Evolutionary conservation across 75 land plant species (phyloP), one percentile per base, ranked within the genome.

Genomic region (Chamaecyparis obtusa): DNA sequence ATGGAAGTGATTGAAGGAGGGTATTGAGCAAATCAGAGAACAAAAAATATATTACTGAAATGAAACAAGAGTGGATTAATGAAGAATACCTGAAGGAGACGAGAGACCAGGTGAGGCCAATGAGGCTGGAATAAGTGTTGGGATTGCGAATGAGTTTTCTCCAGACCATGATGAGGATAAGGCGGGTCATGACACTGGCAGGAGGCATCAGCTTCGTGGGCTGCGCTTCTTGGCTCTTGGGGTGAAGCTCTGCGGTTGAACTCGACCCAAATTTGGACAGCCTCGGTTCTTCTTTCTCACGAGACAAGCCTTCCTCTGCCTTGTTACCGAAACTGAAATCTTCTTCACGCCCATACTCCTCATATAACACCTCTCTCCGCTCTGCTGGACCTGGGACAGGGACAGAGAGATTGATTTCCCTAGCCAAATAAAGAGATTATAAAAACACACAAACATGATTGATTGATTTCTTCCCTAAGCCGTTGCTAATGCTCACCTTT

Each of bases 91-190:
- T 90, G 90, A 91, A 97, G n/a, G 97, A 72, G 72, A 97, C 69
- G 72, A 97, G 93, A 27, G 98, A 93, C 98, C 99, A 97, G 82
- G 90, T 86, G 21, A 97, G 88, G 1, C 99, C 99, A 54, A 97
- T 90, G 80, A 97, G 88, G 79, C 96, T 95, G 17, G 99, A 97
- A 46, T 97, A 97, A 14, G 99, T 97, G 89, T 97, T 97, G 24
- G 99, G 99, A 81, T 97, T 97, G 39, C 99, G 93, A 83, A 97
- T 89, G 81, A 97, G 96, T 84, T 97, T 97, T 48, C 98, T 87
- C 93, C 95, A 93, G 10, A 95, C 97, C 98, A 97, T 97, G 91
- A 93, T 93, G 82, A 95, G 86, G 86, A 97, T 97, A 43, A 97
- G 91, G 72, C 94, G 89, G n/a, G 93, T 94, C 98, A 97, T 97